Percentiles rank a stretch among this genome's conserved stretches.
Conservation (phyloP, 2,329 filamentous ascomycete species). For the Fusarium drepaniforme region DNA sequence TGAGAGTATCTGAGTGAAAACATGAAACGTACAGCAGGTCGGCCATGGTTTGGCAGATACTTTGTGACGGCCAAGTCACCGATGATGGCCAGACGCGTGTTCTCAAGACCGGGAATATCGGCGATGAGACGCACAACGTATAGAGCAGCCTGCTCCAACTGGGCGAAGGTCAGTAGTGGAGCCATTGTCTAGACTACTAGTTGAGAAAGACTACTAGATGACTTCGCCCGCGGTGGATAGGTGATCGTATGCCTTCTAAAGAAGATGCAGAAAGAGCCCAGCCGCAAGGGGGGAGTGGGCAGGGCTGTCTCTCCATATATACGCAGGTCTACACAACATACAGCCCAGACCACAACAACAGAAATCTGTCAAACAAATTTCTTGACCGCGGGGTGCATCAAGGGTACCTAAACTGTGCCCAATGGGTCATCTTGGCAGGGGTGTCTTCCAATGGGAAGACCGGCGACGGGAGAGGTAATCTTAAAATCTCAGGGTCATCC, state of each 20-base stretch:
- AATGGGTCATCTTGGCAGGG: constrained; percentile 17
- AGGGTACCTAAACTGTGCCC: constrained; percentile 32
- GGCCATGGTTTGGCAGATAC: constrained; percentile 38
- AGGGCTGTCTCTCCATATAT: constrained; percentile 23
- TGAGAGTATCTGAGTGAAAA: not conserved
- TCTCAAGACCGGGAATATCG: constrained; percentile 44
- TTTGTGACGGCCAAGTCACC: constrained; percentile 45
- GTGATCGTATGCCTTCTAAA: not conserved
- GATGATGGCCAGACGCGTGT: constrained; percentile 44
- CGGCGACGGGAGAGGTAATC: constrained; percentile 25
- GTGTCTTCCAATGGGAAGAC: constrained; percentile 24
- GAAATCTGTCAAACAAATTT: not conserved
- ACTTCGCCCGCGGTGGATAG: constrained; percentile 30
- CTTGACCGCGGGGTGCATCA: constrained; percentile 21
- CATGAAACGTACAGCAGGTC: constrained; percentile 28
- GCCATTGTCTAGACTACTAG: constrained; percentile 39
- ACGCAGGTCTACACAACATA: not conserved
- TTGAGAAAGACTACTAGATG: constrained; percentile 30
- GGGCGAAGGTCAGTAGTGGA: constrained; percentile 42
- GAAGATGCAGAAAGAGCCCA: not conserved
- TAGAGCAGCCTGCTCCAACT: constrained; percentile 81
- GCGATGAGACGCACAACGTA: constrained; percentile 89
- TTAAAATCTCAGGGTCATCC: constrained; percentile 37
- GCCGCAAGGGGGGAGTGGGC: not conserved
- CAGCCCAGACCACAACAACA: not conserved